Base-by-base conservation (phyloP, 2,329 filamentous ascomycete genomes). In the Dryadomyces sulphureus region DNA sequence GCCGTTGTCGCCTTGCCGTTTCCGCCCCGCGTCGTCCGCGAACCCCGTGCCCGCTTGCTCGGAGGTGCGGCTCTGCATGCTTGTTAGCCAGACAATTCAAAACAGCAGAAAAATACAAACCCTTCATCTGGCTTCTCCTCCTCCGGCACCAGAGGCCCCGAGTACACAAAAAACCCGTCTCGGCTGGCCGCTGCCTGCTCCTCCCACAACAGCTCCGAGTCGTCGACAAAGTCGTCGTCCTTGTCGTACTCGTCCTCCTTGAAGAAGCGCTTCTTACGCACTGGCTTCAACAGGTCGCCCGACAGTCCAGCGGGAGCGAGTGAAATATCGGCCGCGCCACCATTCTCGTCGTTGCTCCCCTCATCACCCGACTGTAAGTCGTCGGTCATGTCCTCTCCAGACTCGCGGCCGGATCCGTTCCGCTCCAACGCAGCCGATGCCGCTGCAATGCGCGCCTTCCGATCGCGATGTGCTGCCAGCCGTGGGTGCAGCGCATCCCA, bases 151-250 rank as follows among this genome's bases (percentile, higher is more conserved):
- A 98, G 68, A 8, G 90, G 90, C 4, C 92, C 92, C 50, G 86
- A 93, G 63, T 95, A 98, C 1, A 98, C 92, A 60, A 96, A 98
- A 67, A 96, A 98, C 1, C 92, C 92, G 59, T 96, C 92, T 55
- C 90, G 86, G 54, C 86, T 90, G 41, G 92, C 89, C 5, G 90
- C 88, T 7, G 90, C 90, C 59, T 94, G 85, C 57, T 94, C 87
- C 63, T 96, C 87, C 90, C 90, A 96, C 1, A 93, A 72, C 58
- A 95, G 63, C 61, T 98, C 92, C 1, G 88, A 93, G 59, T 98
- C 92, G 57, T 98, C 92, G 47, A 90, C 78, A 62, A 90, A 90
- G 45, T 82, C 84, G 56, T 89, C 84, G 41, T 84, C 81, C 56
- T 84, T 81, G 58, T 90, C 84, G 56, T 89, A 89, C 55, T 89